These are phyloP conservation scores for Botrytis aclada DNA, from an alignment of 2,329 filamentous ascomycete genomes.

Conservation along the genomic window DNA sequence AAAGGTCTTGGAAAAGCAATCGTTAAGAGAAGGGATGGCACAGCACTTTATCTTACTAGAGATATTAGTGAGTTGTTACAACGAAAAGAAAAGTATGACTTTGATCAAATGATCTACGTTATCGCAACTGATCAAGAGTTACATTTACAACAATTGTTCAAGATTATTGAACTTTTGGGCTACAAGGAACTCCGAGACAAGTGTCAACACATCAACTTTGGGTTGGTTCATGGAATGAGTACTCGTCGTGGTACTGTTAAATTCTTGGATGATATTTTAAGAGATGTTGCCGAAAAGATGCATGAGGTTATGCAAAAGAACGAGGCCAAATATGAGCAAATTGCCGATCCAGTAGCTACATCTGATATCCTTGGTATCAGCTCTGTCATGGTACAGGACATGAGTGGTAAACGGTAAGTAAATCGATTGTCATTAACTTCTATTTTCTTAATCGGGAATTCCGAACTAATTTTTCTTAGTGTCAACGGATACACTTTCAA, in stretches of 20 bases:
- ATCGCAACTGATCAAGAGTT: constrained; percentile 70
- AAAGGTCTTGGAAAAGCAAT: constrained; percentile 70
- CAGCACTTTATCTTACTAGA: constrained; percentile 72
- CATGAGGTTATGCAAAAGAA: constrained; percentile 96
- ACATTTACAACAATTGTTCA: constrained; percentile 72
- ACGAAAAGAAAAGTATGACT: constrained; percentile 60
- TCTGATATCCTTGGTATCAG: constrained; percentile 91
- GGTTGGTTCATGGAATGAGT: constrained; percentile 67
- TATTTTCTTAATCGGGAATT: constrained; percentile 12
- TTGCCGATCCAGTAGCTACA: constrained; percentile 75
- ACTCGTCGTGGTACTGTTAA: constrained; percentile 72
- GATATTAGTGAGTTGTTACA: constrained; percentile 73
- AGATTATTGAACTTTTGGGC: constrained; percentile 70
- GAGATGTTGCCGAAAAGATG: constrained; percentile 89
- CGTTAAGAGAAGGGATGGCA: constrained; percentile 70
- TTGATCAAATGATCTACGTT: constrained; percentile 80
- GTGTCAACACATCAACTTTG: constrained; percentile 74
- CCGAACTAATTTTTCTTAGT: constrained; percentile 36
- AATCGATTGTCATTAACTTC: not conserved
- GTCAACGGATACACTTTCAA: constrained; percentile 71
- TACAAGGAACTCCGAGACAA: constrained; percentile 64
- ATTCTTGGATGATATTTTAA: constrained; percentile 68
- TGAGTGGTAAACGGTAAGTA: constrained; percentile 83
- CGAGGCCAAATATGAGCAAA: constrained; percentile 82
- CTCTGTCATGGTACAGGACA: constrained; percentile 96